Percentiles rank a stretch among this genome's conserved stretches.
phyloP scores from a whole-genome alignment of 371 early-diverging fungal genomes.

The Zancudomyces culisetae region DNA sequence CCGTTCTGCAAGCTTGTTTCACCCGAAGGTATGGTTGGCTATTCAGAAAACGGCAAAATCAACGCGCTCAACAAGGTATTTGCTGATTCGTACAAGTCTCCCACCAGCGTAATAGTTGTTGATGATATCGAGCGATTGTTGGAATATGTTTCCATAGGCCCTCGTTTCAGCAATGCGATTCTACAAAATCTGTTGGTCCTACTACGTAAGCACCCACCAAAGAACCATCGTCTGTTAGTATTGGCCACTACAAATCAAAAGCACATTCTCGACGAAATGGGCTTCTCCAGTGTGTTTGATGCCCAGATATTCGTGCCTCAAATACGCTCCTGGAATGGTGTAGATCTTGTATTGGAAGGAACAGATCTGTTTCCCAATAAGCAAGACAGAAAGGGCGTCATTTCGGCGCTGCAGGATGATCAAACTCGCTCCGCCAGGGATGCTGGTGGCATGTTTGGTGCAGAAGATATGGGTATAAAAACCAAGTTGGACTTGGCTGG shows the following conservation, averaged over 20 bases:
- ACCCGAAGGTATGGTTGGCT: conserved; percentile 94
- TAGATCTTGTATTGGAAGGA: conserved; percentile 51
- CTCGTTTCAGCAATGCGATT: conserved; percentile 92
- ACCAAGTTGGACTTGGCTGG: conserved; percentile 30
- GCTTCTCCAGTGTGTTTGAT: conserved; percentile 67
- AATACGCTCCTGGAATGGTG: conserved; percentile 36
- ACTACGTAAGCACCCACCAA: conserved; percentile 79
- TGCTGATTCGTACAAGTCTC: conserved; percentile 96
- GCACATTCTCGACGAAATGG: conserved; percentile 68
- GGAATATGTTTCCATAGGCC: conserved; percentile 97
- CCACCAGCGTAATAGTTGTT: conserved; percentile 86
- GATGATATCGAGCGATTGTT: conserved; percentile 93
- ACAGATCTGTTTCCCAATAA: conserved; percentile 11
- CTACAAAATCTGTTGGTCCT: conserved; percentile 89
- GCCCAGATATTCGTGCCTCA: conserved; percentile 64
- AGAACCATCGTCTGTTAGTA: conserved; percentile 62
- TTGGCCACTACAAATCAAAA: conserved; percentile 70
- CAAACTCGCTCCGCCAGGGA: conserved; percentile 23
- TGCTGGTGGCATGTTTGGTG: conserved; percentile 37
- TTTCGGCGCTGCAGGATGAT: not conserved
- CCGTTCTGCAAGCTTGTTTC: conserved; percentile 98
- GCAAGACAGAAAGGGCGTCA: not conserved
- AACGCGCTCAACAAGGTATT: conserved; percentile 83
- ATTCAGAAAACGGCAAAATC: conserved; percentile 82
- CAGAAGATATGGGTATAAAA: too few relatives aligned